Conservation (phyloP, 2,329 filamentous ascomycete species). For the Raffaelea deltoideospora region DNA sequence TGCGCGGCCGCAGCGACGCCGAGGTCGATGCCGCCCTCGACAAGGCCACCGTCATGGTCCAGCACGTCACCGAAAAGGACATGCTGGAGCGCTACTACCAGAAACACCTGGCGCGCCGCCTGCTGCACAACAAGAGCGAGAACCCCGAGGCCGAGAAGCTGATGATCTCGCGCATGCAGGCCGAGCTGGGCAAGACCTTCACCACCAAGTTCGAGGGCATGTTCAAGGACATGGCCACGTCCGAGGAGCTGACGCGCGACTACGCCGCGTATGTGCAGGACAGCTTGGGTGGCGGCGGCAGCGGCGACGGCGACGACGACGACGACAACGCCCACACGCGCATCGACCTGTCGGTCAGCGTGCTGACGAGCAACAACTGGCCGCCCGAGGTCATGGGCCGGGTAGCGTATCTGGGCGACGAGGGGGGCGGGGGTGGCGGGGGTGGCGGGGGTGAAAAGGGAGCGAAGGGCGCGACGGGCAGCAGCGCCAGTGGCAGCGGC, state of each 20-base stretch:
- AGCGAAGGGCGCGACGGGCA: too few relatives aligned
- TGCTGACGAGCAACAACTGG: conserved; percentile 91
- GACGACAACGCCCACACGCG: conserved; percentile 25
- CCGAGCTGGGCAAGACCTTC: conserved; percentile 88
- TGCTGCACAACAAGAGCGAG: conserved; percentile 79
- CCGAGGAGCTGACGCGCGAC: conserved; percentile 61
- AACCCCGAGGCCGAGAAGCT: conserved; percentile 87
- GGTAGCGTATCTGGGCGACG: conserved; percentile 32
- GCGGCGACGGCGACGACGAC: conserved; percentile 36
- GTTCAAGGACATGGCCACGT: conserved; percentile 92
- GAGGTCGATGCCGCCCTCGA: conserved; percentile 77
- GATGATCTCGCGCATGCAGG: conserved; percentile 94
- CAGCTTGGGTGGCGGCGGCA: conserved; percentile 22
- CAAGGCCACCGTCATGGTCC: conserved; percentile 74
- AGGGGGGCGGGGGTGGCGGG: conserved; percentile 12
- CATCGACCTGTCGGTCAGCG: conserved; percentile 68
- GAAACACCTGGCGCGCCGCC: conserved; percentile 77
- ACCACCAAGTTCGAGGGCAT: conserved; percentile 89
- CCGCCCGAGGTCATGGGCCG: conserved; percentile 74
- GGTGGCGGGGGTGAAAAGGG: neutral
- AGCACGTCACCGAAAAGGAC: conserved; percentile 84
- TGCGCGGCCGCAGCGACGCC: conserved; percentile 79
- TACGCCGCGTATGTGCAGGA: conserved; percentile 54
- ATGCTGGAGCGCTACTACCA: conserved; percentile 97
- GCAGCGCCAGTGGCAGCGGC: conserved; percentile 14